Base-by-base conservation (phyloP, 306 rosid genomes). In the Castanea mollissima region DNA sequence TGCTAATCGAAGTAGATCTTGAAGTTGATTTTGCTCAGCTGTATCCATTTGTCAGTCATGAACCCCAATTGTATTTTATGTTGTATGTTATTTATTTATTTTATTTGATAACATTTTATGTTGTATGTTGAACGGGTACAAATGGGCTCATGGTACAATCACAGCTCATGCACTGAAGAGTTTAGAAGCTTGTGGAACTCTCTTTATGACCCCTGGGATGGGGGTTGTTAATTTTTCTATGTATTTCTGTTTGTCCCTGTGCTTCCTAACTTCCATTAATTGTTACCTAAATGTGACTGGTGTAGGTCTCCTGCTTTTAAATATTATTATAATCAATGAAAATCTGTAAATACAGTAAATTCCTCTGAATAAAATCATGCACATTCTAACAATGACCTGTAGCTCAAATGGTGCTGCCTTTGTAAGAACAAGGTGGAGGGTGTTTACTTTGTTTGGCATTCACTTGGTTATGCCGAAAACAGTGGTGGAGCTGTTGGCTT, bases 161-260 rank as follows among this genome's bases (percentile, higher is more conserved):
- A 93, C 96, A 65, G 69, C 97, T 76, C 78, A 95, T 88, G 90
- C 99, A 55, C 75, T 91, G 69, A 85, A 88, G 91, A 90, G 92
- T 85, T 89, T 93, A 82, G 99, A 93, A 89, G 89, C 99, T 68
- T 97, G 99, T 12, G 99, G 99, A 85, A 91, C 86, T 76, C 93
- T 95, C 59, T 95, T 91, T 79, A 96, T 93, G 85, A n/a, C 72
- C 58, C 98, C 90, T 82, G 99, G 99, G 83, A 85, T 90, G 92
- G 97, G 91, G 98, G 98, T 93, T 76, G 72, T 85, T 84, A 72
- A 72, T 63, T 76, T 16, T 60, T 6, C 60, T 76, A 29, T 77
- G 4, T 73, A 6, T 74, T 57, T 77, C 59, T 55, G 25, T 21
- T 71, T 64, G 73, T 68, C 41, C 12, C 15, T 49, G 11, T 60